These are phyloP conservation scores for Metschnikowia koreensis DNA, from an alignment of 805 yeast genomes.

Conservation along the genomic window DNA sequence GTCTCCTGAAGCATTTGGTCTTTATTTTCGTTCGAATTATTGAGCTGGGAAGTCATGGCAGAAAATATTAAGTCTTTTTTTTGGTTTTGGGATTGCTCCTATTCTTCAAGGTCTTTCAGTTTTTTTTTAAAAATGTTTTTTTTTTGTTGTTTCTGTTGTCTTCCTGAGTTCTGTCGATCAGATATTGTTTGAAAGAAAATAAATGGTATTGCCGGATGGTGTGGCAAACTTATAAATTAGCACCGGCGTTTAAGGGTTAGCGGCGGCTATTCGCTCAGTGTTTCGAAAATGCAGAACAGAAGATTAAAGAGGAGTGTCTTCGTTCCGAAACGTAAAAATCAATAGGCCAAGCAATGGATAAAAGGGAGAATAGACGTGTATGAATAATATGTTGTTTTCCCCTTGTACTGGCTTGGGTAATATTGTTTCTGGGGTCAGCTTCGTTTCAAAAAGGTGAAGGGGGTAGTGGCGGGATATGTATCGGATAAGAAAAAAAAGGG, in stretches of 20 bases:
- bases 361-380: constrained; percentile 5
- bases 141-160: neutral
- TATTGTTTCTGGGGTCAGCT: neutral
- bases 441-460: neutral
- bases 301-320: neutral
- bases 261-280: neutral
- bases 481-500: neutral
- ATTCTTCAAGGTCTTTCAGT: too few species aligned
- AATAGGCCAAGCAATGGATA: neutral
- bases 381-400: neutral
- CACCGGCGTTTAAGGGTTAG: neutral
- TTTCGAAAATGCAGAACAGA: constrained; percentile 4
- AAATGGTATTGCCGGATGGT: neutral
- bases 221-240: neutral
- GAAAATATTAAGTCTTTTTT: neutral
- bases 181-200: neutral
- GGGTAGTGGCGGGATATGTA: neutral
- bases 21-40: constrained; percentile 30
- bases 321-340: neutral
- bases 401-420: neutral
- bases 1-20: constrained; percentile 31
- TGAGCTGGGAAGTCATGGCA: constrained; percentile 31
- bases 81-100: neutral
- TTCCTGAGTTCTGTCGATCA: neutral
- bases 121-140: neutral